phyloP scores from a whole-genome alignment of 2,329 filamentous ascomycete species.

The Colletotrichum cereale region DNA sequence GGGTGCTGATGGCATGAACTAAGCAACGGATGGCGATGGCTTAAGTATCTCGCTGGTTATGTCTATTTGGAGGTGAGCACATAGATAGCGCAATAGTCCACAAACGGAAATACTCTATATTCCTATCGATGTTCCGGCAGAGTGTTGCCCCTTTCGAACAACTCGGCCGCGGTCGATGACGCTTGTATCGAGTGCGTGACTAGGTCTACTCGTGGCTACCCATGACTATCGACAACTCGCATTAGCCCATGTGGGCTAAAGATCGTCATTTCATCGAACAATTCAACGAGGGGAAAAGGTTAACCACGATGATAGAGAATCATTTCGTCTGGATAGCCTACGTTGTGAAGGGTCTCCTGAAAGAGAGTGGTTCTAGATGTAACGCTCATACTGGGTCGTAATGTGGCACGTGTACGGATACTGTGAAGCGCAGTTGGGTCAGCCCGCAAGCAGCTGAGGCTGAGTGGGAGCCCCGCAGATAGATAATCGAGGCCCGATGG shows the following conservation, averaged over 20 bases:
- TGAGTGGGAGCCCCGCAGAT: too few species aligned
- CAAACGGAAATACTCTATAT: conserved; percentile 11
- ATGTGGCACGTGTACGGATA: conserved; percentile 27
- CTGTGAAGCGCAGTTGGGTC: conserved; percentile 10
- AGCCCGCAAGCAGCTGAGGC: conserved; percentile 23
- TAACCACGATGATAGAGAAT: not conserved
- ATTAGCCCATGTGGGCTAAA: conserved; percentile 9
- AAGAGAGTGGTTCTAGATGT: conserved; percentile 25
- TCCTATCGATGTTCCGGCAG: not conserved
- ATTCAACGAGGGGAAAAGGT: conserved; percentile 3
- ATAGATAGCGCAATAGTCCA: not conserved
- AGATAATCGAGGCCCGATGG: too few species aligned
- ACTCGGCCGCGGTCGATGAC: not conserved
- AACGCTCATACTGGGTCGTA: conserved; percentile 21
- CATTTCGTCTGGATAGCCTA: conserved; percentile 11
- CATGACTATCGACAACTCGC: not conserved
- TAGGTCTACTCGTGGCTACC: too few species aligned
- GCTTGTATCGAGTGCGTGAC: not conserved
- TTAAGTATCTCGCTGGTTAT: conserved; percentile 20
- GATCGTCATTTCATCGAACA: conserved; percentile 10
- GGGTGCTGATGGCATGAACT: conserved; percentile 15
- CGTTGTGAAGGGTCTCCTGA: conserved; percentile 1
- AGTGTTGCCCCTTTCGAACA: not conserved
- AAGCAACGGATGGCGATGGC: conserved; percentile 5
- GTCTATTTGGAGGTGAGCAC: not conserved